These are phyloP conservation scores for Penicillium frequentans DNA, from an alignment of 2,329 filamentous ascomycete genomes.

Conservation along the genomic window DNA sequence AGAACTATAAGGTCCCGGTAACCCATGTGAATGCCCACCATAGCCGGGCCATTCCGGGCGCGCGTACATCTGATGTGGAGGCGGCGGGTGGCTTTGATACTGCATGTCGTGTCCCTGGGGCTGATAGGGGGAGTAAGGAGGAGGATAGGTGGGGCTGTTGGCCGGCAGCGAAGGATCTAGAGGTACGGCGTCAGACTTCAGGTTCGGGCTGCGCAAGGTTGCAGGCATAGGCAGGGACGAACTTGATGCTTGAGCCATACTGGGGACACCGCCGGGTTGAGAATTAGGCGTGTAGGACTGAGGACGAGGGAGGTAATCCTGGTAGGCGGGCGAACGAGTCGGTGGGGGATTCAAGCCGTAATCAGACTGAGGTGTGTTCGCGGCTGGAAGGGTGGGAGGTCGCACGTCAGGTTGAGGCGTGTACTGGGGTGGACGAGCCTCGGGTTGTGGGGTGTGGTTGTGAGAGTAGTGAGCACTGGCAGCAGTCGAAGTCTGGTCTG, in stretches of 20 bases:
- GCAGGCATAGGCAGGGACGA: slow-evolving; percentile 75
- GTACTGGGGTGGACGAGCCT: slow-evolving; percentile 63
- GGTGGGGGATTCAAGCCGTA: slow-evolving; percentile 75
- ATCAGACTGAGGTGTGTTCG: slow-evolving; percentile 83
- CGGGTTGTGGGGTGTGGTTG: slow-evolving; percentile 41
- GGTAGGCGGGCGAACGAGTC: slow-evolving; percentile 76
- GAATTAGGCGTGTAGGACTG: slow-evolving; percentile 72
- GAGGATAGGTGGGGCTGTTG: slow-evolving; percentile 87
- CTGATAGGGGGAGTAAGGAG: slow-evolving; percentile 83
- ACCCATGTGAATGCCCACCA: slow-evolving; percentile 47
- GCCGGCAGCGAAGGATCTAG: slow-evolving; percentile 98
- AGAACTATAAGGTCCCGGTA: slow-evolving; percentile 51
- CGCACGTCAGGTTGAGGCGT: slow-evolving; percentile 78
- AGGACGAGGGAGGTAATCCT: slow-evolving; percentile 79
- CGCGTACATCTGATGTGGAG: slow-evolving; percentile 49
- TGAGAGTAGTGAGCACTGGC: slow-evolving; percentile 42
- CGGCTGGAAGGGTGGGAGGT: slow-evolving; percentile 68
- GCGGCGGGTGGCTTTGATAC: slow-evolving; percentile 52
- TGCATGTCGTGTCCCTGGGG: slow-evolving; percentile 86
- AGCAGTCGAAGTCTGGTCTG: slow-evolving; percentile 92
- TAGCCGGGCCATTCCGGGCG: slow-evolving; percentile 49
- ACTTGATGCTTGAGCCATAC: slow-evolving; percentile 99
- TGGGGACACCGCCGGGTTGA: slow-evolving; percentile 72
- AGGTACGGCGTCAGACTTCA: slow-evolving; percentile 96
- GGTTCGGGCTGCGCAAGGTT: slow-evolving; percentile 72